These are phyloP conservation scores for Geotrichum candidum DNA, from an alignment of 1,139 yeast genomes.

Conservation along the genomic window DNA sequence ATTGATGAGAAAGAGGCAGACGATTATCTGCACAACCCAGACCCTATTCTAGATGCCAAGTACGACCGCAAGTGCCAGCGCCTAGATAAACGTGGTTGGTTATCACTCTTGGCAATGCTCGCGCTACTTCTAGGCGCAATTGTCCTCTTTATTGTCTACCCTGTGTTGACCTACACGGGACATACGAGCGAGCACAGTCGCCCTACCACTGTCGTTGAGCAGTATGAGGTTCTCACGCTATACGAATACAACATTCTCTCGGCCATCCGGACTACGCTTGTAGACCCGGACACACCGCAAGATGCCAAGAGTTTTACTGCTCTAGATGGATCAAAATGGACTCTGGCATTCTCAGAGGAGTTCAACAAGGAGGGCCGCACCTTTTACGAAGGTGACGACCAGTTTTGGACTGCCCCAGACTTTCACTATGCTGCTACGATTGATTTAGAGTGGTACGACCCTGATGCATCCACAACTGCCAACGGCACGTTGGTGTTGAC, in stretches of 20 bases:
- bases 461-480: conserved; percentile 67
- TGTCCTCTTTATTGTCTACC: conserved; percentile 63
- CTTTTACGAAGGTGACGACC: conserved; percentile 78
- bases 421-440: conserved; percentile 72
- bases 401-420: conserved; percentile 73
- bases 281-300: conserved; percentile 77
- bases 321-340: conserved; percentile 58
- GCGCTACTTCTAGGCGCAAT: conserved; percentile 53
- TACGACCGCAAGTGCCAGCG: conserved; percentile 58
- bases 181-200: conserved; percentile 34
- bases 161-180: conserved; percentile 71
- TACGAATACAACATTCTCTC: conserved; percentile 55
- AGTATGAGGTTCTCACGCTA: conserved; percentile 44
- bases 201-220: conserved; percentile 9
- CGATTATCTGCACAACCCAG: conserved; percentile 89
- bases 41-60: conserved; percentile 79
- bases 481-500: conserved; percentile 61
- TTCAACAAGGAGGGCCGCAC: conserved; percentile 78
- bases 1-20: conserved; percentile 89
- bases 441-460: conserved; percentile 85
- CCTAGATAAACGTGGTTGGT: conserved; percentile 39
- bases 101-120: conserved; percentile 47
- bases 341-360: conserved; percentile 74
- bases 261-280: conserved; percentile 55
- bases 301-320: conserved; percentile 44